These are phyloP conservation scores for Oidiodendron maius DNA, from an alignment of 495 filamentous ascomycete species.

Conservation along the genomic window DNA sequence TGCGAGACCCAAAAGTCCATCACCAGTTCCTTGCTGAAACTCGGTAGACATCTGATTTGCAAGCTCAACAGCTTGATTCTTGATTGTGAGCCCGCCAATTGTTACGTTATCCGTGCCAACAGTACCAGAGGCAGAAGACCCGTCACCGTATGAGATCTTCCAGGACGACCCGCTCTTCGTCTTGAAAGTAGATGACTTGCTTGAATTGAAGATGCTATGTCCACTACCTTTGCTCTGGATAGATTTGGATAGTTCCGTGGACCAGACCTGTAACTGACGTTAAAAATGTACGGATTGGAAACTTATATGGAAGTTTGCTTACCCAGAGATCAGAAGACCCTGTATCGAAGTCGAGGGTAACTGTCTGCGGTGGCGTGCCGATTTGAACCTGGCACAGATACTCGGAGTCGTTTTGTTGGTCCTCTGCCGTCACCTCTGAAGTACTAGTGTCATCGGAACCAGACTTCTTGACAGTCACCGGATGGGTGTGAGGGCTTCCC, in stretches of 20 bases:
- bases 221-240: slow-evolving; percentile 27
- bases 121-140: slow-evolving; percentile 60
- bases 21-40: slow-evolving; percentile 57
- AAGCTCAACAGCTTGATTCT: slow-evolving; percentile 64
- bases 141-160: slow-evolving; percentile 72
- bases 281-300: slow-evolving; percentile 10
- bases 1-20: slow-evolving; percentile 71
- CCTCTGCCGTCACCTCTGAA: slow-evolving; percentile 61
- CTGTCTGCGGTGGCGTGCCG: slow-evolving; percentile 61
- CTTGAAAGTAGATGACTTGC: slow-evolving; percentile 59
- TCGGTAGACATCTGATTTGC: slow-evolving; percentile 55
- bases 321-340: slow-evolving; percentile 78
- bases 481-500: slow-evolving; percentile 31
- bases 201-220: slow-evolving; percentile 51
- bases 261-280: slow-evolving; percentile 47
- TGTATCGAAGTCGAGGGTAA: slow-evolving; percentile 71
- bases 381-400: slow-evolving; percentile 64
- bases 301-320: slow-evolving; percentile 18
- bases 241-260: slow-evolving; percentile 43
- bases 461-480: slow-evolving; percentile 24
- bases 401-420: slow-evolving; percentile 66
- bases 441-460: slow-evolving; percentile 14
- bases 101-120: slow-evolving; percentile 66
- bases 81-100: slow-evolving; percentile 62
- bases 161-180: slow-evolving; percentile 43